These are phyloP conservation scores for Bimuria novae-zelandiae DNA, from an alignment of 2,329 filamentous ascomycete genomes.

Conservation along the genomic window DNA sequence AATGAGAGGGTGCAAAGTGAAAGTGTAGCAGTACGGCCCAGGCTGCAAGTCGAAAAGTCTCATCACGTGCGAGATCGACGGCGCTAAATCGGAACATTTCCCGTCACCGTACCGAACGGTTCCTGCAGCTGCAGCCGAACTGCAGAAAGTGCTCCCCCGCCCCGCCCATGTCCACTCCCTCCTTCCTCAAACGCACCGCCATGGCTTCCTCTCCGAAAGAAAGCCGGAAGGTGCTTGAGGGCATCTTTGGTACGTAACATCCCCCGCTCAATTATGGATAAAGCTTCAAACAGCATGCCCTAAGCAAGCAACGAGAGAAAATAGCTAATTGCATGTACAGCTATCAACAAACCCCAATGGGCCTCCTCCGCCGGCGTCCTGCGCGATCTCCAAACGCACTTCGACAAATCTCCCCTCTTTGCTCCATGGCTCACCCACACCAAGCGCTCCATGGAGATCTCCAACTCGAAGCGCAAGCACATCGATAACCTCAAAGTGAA, in stretches of 20 bases:
- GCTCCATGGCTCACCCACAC: conserved; percentile 74
- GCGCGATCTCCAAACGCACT: conserved; percentile 81
- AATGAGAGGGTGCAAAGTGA: too few species aligned
- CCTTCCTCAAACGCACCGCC: conserved; percentile 16
- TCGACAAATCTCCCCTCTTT: conserved; percentile 82
- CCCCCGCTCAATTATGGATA: background rate
- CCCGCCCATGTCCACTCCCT: conserved; percentile 28
- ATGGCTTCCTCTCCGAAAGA: conserved; percentile 37
- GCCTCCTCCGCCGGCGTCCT: conserved; percentile 89
- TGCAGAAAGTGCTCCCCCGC: conserved; percentile 4
- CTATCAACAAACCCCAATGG: conserved; percentile 88
- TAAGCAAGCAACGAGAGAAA: background rate
- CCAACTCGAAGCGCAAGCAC: conserved; percentile 60
- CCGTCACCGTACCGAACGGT: too few species aligned
- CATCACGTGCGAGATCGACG: background rate
- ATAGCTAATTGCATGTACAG: conserved; percentile 52
- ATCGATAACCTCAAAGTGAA: conserved; percentile 68
- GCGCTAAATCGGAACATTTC: conserved; percentile 13
- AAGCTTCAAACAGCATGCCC: background rate
- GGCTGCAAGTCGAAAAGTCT: background rate
- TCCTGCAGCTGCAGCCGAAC: conserved; percentile 8
- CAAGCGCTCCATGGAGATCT: conserved; percentile 61
- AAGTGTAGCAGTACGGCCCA: too few species aligned
- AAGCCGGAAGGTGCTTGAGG: conserved; percentile 60
- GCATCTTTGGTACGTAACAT: conserved; percentile 61